Evolutionary conservation across 495 filamentous ascomycete genomes (phyloP), one percentile per base, ranked within the genome.

Genomic region (Oidiodendron maius): DNA sequence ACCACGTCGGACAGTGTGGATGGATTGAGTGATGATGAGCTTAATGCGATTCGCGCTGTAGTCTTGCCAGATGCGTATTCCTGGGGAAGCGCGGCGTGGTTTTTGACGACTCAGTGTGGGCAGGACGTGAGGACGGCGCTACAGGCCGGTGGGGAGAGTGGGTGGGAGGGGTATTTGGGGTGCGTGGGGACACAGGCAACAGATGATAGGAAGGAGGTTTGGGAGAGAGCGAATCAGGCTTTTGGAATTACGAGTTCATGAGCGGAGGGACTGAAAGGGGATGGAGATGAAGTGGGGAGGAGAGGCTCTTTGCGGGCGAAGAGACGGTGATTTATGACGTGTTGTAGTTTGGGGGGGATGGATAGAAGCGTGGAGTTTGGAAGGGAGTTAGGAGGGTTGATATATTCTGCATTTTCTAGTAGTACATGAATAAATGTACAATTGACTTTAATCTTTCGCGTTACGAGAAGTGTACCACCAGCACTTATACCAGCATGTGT

Each of bases 61-160:
- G 71, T 93, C 26, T 65, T 70, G 18, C 56, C 61, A 0, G 74
- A 88, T 54, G 60, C 75, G 17, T 80, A 76, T 55, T 83, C 86
- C 61, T 95, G 90, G 63, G 85, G 75, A 2, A 78, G 73, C 23
- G 89, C 76, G 17, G 76, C 80, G 3, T 95, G 89, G 89, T 93
- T 84, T 58, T 52, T 87, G 34, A 77, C 61, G 4, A 83, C 71
- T 1, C 72, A 88, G 62, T 94, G 89, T 64, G 15, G 47, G 3
- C 15, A 40, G 3, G 65, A 58, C 16, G 67, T 91, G 55, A 64
- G 69, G 53, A 44, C 50, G 10, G 79, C 73, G 1, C 62, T 61
- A 13, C 70, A 83, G 61, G 68, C 52, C 0, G 86, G 80, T 0
- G 65, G 59, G 17, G 68, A 82, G 60, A 68, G 50, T 0, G 86